These are phyloP conservation scores for Blastobotrys serpentis DNA, from an alignment of 1,139 yeast species.

Conservation along the genomic window DNA sequence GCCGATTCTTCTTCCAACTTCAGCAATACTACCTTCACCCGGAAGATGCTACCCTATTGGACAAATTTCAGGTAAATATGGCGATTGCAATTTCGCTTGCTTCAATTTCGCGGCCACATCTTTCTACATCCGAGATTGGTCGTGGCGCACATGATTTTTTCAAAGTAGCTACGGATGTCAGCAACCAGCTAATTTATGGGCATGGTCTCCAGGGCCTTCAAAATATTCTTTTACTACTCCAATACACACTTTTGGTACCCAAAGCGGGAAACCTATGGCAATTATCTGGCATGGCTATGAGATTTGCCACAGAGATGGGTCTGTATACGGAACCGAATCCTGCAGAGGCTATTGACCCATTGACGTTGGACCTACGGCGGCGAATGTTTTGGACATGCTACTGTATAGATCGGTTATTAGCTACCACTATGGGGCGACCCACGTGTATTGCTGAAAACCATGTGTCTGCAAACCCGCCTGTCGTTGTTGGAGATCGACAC, in stretches of 20 bases:
- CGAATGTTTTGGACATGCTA: slow-evolving; percentile 17
- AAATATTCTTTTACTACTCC: slow-evolving; percentile 11
- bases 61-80: slow-evolving; percentile 13
- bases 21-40: slow-evolving; percentile 4
- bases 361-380: slow-evolving; percentile 14
- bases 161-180: slow-evolving; percentile 9
- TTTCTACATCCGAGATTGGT: slow-evolving; percentile 15
- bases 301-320: slow-evolving; percentile 15
- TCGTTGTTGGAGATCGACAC: slow-evolving; percentile 12
- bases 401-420: slow-evolving; percentile 13
- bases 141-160: slow-evolving; percentile 13
- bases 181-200: not conserved
- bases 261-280: slow-evolving; percentile 15
- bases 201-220: slow-evolving; percentile 12
- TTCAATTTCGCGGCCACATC: slow-evolving; percentile 14
- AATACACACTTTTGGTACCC: slow-evolving; percentile 14
- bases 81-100: slow-evolving; percentile 13
- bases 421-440: slow-evolving; percentile 15
- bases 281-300: slow-evolving; percentile 13
- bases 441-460: slow-evolving; percentile 13
- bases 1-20: slow-evolving; percentile 11
- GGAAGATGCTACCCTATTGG: not conserved
- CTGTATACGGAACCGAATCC: slow-evolving; percentile 14
- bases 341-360: slow-evolving; percentile 10
- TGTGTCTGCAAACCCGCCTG: slow-evolving; percentile 11